phyloP scores from a whole-genome alignment of 495 filamentous ascomycete species.

The Penicillium desertorum region DNA sequence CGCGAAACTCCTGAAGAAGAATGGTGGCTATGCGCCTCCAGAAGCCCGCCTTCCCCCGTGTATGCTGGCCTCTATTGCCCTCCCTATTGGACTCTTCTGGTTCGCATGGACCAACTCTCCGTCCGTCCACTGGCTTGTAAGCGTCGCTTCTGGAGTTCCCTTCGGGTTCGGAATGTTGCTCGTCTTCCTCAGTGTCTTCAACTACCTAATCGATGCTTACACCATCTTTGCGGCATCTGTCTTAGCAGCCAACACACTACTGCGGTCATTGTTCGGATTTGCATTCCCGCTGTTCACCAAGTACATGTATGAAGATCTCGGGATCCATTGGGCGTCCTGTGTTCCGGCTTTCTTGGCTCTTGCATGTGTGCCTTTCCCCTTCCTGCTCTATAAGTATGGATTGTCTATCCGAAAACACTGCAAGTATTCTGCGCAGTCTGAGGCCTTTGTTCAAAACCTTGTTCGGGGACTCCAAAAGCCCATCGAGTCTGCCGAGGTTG shows the following conservation, averaged over 20 bases:
- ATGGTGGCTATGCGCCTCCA: conserved; percentile 35
- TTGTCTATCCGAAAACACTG: conserved; percentile 58
- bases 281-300: conserved; percentile 75
- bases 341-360: conserved; percentile 70
- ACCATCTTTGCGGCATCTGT: conserved; percentile 73
- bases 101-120: conserved; percentile 65
- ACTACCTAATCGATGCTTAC: conserved; percentile 70
- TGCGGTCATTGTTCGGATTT: conserved; percentile 63
- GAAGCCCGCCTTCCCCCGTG: conserved; percentile 40
- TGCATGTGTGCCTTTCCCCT: conserved; percentile 69
- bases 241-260: conserved; percentile 66
- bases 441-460: conserved; percentile 33
- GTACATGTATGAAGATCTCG: conserved; percentile 65
- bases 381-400: conserved; percentile 70
- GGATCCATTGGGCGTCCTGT: conserved; percentile 70
- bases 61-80: conserved; percentile 34
- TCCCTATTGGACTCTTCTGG: conserved; percentile 51
- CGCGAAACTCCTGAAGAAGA: conserved; percentile 26
- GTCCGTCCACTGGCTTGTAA: conserved; percentile 61
- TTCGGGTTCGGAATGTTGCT: conserved; percentile 69
- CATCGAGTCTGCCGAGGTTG: neutral
- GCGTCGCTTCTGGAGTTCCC: conserved; percentile 56
- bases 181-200: conserved; percentile 66
- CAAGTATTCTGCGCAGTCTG: conserved; percentile 60
- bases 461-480: conserved; percentile 11